Base-by-base conservation (phyloP, 2,329 filamentous ascomycete species). In the Arthrobotrys pseudoclavata region DNA sequence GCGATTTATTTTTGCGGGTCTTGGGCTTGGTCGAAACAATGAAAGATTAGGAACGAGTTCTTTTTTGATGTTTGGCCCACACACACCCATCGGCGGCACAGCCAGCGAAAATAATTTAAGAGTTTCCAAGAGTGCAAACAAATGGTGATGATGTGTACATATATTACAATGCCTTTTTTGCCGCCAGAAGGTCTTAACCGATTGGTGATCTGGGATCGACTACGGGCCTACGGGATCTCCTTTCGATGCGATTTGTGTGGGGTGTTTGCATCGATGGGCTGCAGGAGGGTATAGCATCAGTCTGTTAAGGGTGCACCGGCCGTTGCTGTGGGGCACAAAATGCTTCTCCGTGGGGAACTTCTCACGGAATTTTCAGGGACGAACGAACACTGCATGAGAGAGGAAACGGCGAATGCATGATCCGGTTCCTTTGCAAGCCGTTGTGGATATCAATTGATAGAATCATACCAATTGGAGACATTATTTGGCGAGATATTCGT, bases 391-490 rank as follows among this genome's bases (percentile, higher is more conserved):
- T 53, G 55, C 55, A 60, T 60, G 34, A 60, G 50, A 6, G 31
- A 57, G 29, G 29, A 42, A 42, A 60, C 55, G 55, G 55, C 55
- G 55, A 60, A 40, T 60, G 55, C 55, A 60, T 42, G 55, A 40
- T 60, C 31, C 20, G 55, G 34, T 42, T 40, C 20, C 55, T 40
- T 60, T 42, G 55, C 34, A 60, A 60, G 55, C 55, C 55, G 55
- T 60, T 60, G 55, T 60, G 55, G 55, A 26, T 60, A 60, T 60
- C 55, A 42, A 60, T 40, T 15, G 55, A 42, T 26, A 60, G 55
- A 40, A 60, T 60, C 34, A 60, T 60, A 24, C 55, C 55, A 60
- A 60, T 60, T 60, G 55, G 55, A 29, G 55, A 60, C 55, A 42
- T 60, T 42, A 24, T 22, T 60, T 60, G 55, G 55, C 55, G 55